A percentile compares a stretch with the other conserved stretches of the same genome.
These are phyloP conservation scores for Polytrichum formosum DNA, from an alignment of 225 moss, liverwort and hornwort genomes.

Conservation along the genomic window DNA sequence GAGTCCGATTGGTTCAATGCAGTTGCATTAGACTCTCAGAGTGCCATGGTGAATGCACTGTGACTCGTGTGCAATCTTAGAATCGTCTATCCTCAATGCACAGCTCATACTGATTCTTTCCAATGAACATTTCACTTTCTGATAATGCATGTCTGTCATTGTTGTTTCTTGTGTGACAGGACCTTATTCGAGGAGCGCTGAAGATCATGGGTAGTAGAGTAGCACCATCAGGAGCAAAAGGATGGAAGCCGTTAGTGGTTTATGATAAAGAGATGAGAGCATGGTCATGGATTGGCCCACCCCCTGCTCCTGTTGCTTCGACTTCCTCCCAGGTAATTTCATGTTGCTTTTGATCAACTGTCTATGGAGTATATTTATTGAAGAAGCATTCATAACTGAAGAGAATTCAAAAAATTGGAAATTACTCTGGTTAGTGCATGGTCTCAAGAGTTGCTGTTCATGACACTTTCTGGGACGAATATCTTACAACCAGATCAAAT, in stretches of 20 bases:
- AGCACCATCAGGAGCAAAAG: conserved; percentile 70
- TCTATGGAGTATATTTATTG: too few species aligned
- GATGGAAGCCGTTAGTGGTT: conserved; percentile 70
- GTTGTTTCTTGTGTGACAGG: conserved; percentile 23
- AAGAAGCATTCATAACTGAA: too few species aligned
- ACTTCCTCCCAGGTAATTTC: conserved; percentile 52
- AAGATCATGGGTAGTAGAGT: conserved; percentile 77
- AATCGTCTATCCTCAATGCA: too few species aligned
- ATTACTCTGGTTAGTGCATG: too few species aligned
- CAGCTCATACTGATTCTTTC: too few species aligned
- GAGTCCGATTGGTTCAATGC: background rate
- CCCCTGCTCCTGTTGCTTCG: conserved; percentile 42
- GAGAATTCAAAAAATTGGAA: too few species aligned
- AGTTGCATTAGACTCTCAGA: background rate
- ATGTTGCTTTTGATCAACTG: background rate
- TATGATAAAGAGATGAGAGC: conserved; percentile 70
- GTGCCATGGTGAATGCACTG: too few species aligned
- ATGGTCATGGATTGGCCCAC: conserved; percentile 71
- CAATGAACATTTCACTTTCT: background rate
- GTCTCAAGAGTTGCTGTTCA: too few species aligned
- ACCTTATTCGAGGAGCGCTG: conserved; percentile 69
- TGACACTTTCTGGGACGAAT: too few species aligned
- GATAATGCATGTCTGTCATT: background rate
- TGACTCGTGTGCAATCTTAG: background rate
- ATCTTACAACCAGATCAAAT: too few species aligned